Evolutionary conservation across 768 basidiomycete species (phyloP).

Genomic region (Macrolepiota albuminosa): DNA sequence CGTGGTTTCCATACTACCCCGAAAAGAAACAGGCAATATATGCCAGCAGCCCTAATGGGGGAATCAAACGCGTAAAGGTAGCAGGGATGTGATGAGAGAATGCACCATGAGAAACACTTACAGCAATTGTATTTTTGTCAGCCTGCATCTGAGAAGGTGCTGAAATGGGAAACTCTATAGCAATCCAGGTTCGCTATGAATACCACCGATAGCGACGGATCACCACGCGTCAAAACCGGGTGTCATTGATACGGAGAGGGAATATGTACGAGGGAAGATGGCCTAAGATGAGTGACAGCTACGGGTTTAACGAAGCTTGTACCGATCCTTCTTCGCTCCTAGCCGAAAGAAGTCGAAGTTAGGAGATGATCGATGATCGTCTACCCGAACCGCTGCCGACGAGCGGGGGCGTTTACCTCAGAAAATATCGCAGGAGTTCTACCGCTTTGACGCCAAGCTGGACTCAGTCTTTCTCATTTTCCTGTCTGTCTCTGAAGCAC

Average conservation of each 20-base stretch:
- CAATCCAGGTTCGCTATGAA: background rate
- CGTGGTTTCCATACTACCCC: background rate
- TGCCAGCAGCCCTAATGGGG: background rate
- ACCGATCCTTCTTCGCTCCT: background rate
- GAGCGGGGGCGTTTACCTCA: background rate
- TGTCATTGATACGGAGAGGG: background rate
- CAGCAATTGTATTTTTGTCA: background rate
- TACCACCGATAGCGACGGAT: background rate
- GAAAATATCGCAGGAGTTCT: background rate
- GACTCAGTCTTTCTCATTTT: background rate
- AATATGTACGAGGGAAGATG: background rate
- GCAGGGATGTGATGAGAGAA: background rate
- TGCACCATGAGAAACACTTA: background rate
- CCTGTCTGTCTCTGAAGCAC: background rate
- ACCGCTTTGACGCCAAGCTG: background rate
- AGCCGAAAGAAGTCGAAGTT: constrained; percentile 1
- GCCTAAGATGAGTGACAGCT: background rate
- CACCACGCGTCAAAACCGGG: background rate
- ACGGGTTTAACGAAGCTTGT: background rate
- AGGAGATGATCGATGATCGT: background rate
- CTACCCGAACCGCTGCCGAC: background rate
- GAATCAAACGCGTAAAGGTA: background rate
- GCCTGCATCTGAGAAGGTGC: background rate
- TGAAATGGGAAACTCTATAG: background rate
- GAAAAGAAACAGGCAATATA: background rate